Conservation (phyloP, 305 asterid genomes). For the Plantago coronopus region DNA sequence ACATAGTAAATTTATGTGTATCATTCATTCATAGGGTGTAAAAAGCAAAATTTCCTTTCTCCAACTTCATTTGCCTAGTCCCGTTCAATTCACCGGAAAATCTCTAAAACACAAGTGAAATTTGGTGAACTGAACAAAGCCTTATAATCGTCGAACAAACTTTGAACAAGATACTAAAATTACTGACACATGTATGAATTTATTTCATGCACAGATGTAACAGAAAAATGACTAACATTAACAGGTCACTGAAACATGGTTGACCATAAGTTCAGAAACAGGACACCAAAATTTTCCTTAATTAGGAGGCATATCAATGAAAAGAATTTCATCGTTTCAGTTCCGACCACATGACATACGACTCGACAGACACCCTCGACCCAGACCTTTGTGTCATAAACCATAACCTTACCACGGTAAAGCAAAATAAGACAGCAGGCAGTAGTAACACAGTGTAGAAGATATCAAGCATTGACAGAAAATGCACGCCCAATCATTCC, state of each 20-base stretch:
- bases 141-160: no score
- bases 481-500: slow-evolving; percentile 81
- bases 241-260: slow-evolving; percentile 25
- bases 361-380: slow-evolving; percentile 22
- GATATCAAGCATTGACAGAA: slow-evolving; percentile 41
- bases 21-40: background rate
- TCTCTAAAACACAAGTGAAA: no score
- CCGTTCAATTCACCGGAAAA: no score
- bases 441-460: slow-evolving; percentile 20
- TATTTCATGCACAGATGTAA: no score
- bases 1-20: slow-evolving; percentile 5
- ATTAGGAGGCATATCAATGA: slow-evolving; percentile 30
- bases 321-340: slow-evolving; percentile 37
- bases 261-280: slow-evolving; percentile 5
- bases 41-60: no score
- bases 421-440: slow-evolving; percentile 10
- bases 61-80: no score
- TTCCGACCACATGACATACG: slow-evolving; percentile 24
- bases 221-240: slow-evolving; percentile 6
- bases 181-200: no score
- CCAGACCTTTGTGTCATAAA: slow-evolving; percentile 24
- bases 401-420: slow-evolving; percentile 13
- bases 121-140: no score
- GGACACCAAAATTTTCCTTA: slow-evolving; percentile 23
- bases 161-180: no score